A percentile compares a stretch with the other conserved stretches of the same genome.
These are phyloP conservation scores for Hirschioporus abietinus DNA, from an alignment of 768 basidiomycete genomes.

Conservation along the genomic window DNA sequence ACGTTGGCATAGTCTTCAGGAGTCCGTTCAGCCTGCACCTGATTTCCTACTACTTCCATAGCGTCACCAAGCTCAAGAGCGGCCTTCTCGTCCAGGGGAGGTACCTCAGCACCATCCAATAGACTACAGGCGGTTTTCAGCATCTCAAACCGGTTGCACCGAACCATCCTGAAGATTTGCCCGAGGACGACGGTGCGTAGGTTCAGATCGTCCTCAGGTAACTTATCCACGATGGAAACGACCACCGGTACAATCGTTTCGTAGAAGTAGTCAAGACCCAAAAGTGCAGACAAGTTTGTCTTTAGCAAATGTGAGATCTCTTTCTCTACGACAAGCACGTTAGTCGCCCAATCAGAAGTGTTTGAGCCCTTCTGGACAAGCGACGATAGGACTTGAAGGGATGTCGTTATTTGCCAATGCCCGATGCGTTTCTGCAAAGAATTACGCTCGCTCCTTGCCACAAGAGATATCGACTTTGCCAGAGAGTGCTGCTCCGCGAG, in stretches of 20 bases:
- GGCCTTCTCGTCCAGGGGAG: not conserved
- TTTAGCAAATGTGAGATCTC: conserved; percentile 38
- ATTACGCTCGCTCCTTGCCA: conserved; percentile 25
- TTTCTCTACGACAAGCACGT: conserved; percentile 33
- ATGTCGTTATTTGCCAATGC: conserved; percentile 44
- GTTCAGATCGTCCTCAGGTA: not conserved
- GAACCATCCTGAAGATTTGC: not conserved
- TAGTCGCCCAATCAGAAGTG: conserved; percentile 38
- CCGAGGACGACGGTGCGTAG: not conserved
- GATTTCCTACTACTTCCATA: conserved; percentile 2
- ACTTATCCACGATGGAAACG: not conserved
- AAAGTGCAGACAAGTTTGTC: not conserved
- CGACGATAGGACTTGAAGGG: conserved; percentile 44
- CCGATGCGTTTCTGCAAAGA: conserved; percentile 33
- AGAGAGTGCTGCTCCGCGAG: conserved; percentile 57
- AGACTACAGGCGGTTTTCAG: not conserved
- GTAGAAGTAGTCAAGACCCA: conserved; percentile 1
- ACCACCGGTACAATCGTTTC: not conserved
- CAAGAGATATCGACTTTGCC: conserved; percentile 29
- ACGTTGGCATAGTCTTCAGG: conserved; percentile 3
- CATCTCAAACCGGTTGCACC: not conserved
- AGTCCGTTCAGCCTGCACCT: not conserved
- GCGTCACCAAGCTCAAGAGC: conserved; percentile 6
- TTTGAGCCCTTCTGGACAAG: conserved; percentile 36
- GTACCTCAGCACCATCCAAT: not conserved